These are phyloP conservation scores for Diplodia seriata DNA, from an alignment of 2,329 filamentous ascomycete genomes.

Conservation along the genomic window DNA sequence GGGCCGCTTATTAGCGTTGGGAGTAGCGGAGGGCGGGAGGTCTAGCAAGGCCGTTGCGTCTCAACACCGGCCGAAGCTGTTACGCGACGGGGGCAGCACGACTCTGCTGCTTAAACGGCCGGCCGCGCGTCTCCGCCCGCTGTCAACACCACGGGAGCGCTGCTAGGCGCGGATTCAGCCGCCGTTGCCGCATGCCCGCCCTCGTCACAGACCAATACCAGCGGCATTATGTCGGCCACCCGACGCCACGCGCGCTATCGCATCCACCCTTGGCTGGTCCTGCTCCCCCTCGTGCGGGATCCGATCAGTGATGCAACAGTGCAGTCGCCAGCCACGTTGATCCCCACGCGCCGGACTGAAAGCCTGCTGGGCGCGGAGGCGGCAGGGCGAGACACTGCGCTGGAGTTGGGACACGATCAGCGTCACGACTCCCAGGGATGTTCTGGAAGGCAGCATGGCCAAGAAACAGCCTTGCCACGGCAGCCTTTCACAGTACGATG, in stretches of 20 bases:
- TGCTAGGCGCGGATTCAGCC: neutral
- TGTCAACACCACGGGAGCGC: neutral
- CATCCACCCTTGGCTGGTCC: too few relatives aligned
- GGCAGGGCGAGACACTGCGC: neutral
- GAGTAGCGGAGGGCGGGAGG: too few relatives aligned
- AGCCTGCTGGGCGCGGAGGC: neutral
- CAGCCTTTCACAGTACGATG: too few relatives aligned
- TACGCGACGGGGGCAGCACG: neutral
- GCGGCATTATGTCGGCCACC: constrained; percentile 21
- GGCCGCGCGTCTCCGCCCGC: neutral
- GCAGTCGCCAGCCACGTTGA: neutral
- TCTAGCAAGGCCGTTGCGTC: neutral
- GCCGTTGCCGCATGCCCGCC: constrained; percentile 1
- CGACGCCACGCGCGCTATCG: neutral
- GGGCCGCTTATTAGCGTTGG: too few relatives aligned
- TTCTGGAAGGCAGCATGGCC: neutral
- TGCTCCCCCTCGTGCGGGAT: too few relatives aligned
- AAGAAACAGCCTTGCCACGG: too few relatives aligned
- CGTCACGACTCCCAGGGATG: too few relatives aligned
- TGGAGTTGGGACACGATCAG: neutral
- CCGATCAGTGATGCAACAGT: neutral
- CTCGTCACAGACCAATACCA: neutral
- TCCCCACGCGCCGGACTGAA: neutral
- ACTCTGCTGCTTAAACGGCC: neutral
- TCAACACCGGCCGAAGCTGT: neutral